A percentile compares a stretch with the other conserved stretches of the same genome.
These are phyloP conservation scores for Candida jianshihensis DNA, from an alignment of 805 yeast genomes.

Conservation along the genomic window DNA sequence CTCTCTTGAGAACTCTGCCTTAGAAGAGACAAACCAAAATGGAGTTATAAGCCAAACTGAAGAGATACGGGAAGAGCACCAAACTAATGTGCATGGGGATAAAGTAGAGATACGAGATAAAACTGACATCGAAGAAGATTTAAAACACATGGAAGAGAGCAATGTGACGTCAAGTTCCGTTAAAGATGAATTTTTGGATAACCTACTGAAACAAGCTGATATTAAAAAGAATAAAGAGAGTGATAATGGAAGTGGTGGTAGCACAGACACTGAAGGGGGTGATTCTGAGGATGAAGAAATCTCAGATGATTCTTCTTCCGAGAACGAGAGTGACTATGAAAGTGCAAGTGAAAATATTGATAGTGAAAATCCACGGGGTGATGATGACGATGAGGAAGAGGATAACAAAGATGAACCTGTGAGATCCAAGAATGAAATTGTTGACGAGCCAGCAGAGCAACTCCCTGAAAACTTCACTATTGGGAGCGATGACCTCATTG, in stretches of 20 bases:
- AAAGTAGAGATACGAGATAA: too few relatives aligned
- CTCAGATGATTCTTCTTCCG: background rate
- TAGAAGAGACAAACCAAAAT: too few relatives aligned
- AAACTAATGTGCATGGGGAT: too few relatives aligned
- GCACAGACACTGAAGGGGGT: too few relatives aligned
- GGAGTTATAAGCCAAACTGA: too few relatives aligned
- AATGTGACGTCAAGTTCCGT: too few relatives aligned
- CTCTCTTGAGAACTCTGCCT: too few relatives aligned
- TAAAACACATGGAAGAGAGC: too few relatives aligned
- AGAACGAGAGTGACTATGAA: conserved; percentile 1
- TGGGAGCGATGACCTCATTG: conserved; percentile 55
- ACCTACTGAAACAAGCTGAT: conserved; percentile 3
- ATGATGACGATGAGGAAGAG: conserved; percentile 9
- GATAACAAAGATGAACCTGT: conserved; percentile 44
- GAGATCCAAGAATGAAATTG: conserved; percentile 67
- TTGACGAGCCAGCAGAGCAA: conserved; percentile 58
- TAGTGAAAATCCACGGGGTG: background rate
- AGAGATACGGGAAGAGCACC: too few relatives aligned
- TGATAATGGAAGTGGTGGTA: background rate
- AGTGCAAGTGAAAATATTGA: conserved; percentile 5
- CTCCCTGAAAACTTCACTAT: conserved; percentile 64
- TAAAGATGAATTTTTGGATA: too few relatives aligned
- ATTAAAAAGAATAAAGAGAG: background rate
- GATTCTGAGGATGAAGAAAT: conserved; percentile 2
- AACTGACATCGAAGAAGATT: too few relatives aligned